Conservation (phyloP, 352 stramenopile species). For the Hyaloperonospora arabidopsidis region DNA sequence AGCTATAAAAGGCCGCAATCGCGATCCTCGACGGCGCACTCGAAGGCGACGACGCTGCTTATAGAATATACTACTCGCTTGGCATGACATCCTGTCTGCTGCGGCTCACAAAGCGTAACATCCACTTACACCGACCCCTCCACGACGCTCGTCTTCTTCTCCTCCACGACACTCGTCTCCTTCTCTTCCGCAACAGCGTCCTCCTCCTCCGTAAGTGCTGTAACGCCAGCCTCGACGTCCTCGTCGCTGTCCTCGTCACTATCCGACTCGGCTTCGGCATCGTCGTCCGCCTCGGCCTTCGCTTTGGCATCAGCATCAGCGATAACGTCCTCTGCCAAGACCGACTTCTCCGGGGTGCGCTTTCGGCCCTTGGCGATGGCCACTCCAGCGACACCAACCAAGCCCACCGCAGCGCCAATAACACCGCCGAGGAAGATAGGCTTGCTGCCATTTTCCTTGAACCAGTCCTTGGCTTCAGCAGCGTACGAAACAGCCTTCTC, state of each 20-base stretch:
- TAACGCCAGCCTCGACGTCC: constrained; percentile 26
- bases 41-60: constrained; percentile 12
- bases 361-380: constrained; percentile 44
- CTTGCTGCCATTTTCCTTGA: constrained; percentile 33
- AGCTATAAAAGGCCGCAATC: constrained; percentile 9
- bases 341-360: constrained; percentile 33
- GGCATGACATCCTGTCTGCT: constrained; percentile 20
- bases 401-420: constrained; percentile 39
- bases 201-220: constrained; percentile 26
- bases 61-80: constrained; percentile 24
- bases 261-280: constrained; percentile 37
- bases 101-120: constrained; percentile 3
- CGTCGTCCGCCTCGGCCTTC: constrained; percentile 30
- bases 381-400: constrained; percentile 37
- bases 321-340: constrained; percentile 29
- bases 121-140: constrained; percentile 53
- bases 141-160: constrained; percentile 45
- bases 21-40: constrained; percentile 8
- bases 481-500: constrained; percentile 34
- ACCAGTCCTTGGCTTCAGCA: constrained; percentile 34
- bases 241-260: constrained; percentile 38
- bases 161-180: constrained; percentile 33
- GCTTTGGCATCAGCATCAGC: constrained; percentile 30
- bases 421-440: constrained; percentile 31
- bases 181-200: constrained; percentile 24